These are phyloP conservation scores for Colletotrichum eleusines DNA, from an alignment of 2,329 filamentous ascomycete genomes.

Conservation along the genomic window DNA sequence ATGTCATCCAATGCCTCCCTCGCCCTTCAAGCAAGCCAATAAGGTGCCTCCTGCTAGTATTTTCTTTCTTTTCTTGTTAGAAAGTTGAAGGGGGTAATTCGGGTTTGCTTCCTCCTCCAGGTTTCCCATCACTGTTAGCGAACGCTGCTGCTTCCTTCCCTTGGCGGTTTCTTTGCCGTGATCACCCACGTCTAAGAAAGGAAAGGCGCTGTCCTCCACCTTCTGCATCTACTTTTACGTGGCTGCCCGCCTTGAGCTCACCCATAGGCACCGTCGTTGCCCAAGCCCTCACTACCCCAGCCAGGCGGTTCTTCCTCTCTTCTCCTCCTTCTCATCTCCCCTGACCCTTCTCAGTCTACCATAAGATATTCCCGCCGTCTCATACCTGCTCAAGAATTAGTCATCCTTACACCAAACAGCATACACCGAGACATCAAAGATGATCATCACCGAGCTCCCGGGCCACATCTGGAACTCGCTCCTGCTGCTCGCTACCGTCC, in stretches of 20 bases:
- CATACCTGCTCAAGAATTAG: no score
- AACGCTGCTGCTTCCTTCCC: background rate
- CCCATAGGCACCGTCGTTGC: background rate
- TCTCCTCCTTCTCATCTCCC: background rate
- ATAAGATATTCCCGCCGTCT: background rate
- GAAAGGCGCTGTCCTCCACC: background rate
- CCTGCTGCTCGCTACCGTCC: conserved; percentile 18
- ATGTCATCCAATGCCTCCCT: background rate
- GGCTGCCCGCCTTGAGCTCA: background rate
- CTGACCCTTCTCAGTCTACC: background rate
- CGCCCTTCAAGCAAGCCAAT: background rate
- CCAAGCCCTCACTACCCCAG: background rate
- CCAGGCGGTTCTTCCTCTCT: background rate
- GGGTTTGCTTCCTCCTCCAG: background rate
- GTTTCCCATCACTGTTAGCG: background rate
- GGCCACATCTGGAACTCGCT: conserved; percentile 19
- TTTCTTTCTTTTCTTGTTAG: background rate
- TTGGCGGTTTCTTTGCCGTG: background rate
- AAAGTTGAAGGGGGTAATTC: background rate
- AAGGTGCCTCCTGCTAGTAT: background rate
- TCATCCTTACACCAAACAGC: background rate
- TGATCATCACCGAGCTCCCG: conserved; percentile 9
- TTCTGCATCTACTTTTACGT: conserved; percentile 1
- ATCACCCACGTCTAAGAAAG: conserved; percentile 4
- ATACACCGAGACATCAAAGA: conserved; percentile 25